A percentile compares a stretch with the other conserved stretches of the same genome.
Conservation (phyloP, 345 rosid species). For the Leavenworthia alabamica region DNA sequence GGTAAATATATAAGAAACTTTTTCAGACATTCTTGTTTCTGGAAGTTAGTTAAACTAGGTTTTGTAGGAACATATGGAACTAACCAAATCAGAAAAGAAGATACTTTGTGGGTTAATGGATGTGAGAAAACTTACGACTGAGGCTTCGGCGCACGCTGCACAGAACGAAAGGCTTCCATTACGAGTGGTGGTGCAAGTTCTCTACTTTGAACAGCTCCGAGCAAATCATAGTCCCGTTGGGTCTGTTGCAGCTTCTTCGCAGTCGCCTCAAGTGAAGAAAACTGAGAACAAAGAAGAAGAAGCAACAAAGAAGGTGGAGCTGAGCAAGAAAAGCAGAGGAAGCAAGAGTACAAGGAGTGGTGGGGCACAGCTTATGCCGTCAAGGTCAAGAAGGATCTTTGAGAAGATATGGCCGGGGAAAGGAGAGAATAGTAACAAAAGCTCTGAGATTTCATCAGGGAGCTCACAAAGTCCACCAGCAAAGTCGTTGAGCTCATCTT, state of each 20-base stretch:
- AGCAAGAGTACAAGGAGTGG: conserved; percentile 57
- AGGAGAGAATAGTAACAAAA: conserved; percentile 43
- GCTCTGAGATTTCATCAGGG: conserved; percentile 74
- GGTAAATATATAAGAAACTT: conserved; percentile 35
- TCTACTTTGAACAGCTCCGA: conserved; percentile 79
- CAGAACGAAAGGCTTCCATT: conserved; percentile 83
- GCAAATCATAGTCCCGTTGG: conserved; percentile 41
- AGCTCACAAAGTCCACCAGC: conserved; percentile 89
- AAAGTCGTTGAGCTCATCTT: conserved; percentile 62
- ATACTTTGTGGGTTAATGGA: conserved; percentile 70
- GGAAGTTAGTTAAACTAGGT: not conserved
- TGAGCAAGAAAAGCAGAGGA: conserved; percentile 51
- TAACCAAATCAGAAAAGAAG: conserved; percentile 73
- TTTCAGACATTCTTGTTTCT: not conserved
- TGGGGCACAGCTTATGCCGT: conserved; percentile 64
- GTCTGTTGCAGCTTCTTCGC: conserved; percentile 26
- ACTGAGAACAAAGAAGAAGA: conserved; percentile 30
- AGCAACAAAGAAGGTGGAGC: conserved; percentile 39
- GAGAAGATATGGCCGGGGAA: conserved; percentile 73
- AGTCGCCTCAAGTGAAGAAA: conserved; percentile 42
- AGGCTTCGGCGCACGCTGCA: conserved; percentile 76
- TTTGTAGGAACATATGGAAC: conserved; percentile 57
- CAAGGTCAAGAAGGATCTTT: conserved; percentile 77
- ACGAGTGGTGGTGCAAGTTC: conserved; percentile 84
- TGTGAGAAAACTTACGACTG: conserved; percentile 63